Evolutionary conservation across 2,329 filamentous ascomycete species (phyloP).

Genomic region (Exserohilum rostratum): DNA sequence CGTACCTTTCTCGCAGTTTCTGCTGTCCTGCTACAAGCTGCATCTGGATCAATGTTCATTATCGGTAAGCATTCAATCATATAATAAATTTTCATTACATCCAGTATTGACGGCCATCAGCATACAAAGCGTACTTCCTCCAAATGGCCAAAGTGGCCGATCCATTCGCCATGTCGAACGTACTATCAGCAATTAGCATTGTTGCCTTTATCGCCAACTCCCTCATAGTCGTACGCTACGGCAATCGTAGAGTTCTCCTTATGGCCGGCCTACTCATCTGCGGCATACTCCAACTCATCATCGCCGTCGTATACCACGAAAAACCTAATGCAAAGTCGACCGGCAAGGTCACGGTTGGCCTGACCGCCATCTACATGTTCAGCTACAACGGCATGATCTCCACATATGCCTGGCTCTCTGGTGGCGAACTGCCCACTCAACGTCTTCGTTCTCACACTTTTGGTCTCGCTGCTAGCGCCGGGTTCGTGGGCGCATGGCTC

Average conservation of each 20-base stretch:
- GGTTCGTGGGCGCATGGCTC: conserved; percentile 62
- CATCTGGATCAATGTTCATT: conserved; percentile 49
- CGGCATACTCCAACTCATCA: conserved; percentile 61
- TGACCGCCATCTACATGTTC: conserved; percentile 62
- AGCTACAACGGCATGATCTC: conserved; percentile 62
- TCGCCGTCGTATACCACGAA: conserved; percentile 59
- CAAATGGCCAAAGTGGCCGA: conserved; percentile 63
- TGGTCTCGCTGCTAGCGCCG: conserved; percentile 59
- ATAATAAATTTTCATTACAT: too few species aligned
- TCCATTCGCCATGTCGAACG: conserved; percentile 63
- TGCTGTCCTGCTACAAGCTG: conserved; percentile 46
- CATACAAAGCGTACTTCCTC: conserved; percentile 63
- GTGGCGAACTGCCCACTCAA: conserved; percentile 64
- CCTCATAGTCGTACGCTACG: conserved; percentile 59
- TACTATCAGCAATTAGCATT: conserved; percentile 61
- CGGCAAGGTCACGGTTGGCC: conserved; percentile 58
- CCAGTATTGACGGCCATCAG: conserved; percentile 14
- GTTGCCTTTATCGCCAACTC: conserved; percentile 62
- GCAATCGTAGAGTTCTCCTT: conserved; percentile 61
- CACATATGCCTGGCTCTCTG: conserved; percentile 63
- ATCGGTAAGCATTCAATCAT: conserved; percentile 45
- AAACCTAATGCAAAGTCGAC: conserved; percentile 44
- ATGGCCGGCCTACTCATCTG: conserved; percentile 59
- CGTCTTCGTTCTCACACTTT: conserved; percentile 64
- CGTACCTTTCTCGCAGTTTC: conserved; percentile 45